Evolutionary conservation across 2,329 filamentous ascomycete genomes (phyloP).

Genomic region (Cladophialophora carrionii): DNA sequence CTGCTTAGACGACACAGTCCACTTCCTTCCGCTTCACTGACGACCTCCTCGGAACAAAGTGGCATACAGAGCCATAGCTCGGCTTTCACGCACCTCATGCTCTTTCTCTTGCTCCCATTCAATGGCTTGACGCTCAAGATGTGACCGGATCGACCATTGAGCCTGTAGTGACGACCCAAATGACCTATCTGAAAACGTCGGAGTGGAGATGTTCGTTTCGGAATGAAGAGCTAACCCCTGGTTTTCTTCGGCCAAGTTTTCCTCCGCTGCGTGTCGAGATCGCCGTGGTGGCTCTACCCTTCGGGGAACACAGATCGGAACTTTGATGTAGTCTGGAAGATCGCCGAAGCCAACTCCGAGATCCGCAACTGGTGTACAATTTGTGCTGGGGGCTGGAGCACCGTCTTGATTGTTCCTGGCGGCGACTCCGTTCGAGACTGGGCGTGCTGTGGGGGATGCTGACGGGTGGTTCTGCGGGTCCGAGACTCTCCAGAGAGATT

Average conservation of each 20-base stretch:
- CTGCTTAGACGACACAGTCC: background rate
- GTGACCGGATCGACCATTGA: slow-evolving; percentile 25
- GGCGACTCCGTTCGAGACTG: slow-evolving; percentile 14
- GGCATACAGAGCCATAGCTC: slow-evolving; percentile 14
- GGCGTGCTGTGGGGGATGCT: slow-evolving; percentile 21
- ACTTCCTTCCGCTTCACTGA: background rate
- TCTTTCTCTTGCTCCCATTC: slow-evolving; percentile 16
- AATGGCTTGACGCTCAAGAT: slow-evolving; percentile 24
- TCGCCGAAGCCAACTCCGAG: slow-evolving; percentile 24
- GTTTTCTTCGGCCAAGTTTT: background rate
- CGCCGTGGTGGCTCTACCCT: slow-evolving; percentile 14
- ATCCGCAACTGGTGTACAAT: slow-evolving; percentile 12
- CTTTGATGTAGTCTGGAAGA: slow-evolving; percentile 24
- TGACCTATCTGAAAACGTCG: slow-evolving; percentile 26
- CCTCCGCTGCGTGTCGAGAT: background rate
- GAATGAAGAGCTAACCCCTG: slow-evolving; percentile 10
- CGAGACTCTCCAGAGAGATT: slow-evolving; percentile 10
- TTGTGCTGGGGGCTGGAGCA: background rate
- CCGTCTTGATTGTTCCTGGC: slow-evolving; percentile 3
- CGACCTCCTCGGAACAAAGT: slow-evolving; percentile 3
- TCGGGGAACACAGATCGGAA: slow-evolving; percentile 28
- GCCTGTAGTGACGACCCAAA: slow-evolving; percentile 23
- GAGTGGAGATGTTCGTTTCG: slow-evolving; percentile 6
- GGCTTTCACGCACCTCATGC: slow-evolving; percentile 1
- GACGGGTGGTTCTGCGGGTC: slow-evolving; percentile 12